These are phyloP conservation scores for Zygoascus flipseniorum DNA, from an alignment of 805 yeast genomes.

Conservation along the genomic window DNA sequence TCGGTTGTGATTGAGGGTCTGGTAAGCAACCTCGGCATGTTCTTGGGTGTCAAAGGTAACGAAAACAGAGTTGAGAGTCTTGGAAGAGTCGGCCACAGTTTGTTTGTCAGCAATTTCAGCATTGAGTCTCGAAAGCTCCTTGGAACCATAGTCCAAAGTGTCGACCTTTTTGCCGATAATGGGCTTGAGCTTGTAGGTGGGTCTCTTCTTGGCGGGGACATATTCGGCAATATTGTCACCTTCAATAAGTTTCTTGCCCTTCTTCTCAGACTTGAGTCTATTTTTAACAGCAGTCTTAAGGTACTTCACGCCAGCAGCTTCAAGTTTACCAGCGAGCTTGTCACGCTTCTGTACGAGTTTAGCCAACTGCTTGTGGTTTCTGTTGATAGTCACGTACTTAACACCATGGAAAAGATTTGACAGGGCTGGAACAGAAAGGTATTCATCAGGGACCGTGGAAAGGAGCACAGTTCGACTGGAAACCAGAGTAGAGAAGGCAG, in stretches of 20 bases:
- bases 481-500: constrained; percentile 63
- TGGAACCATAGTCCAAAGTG: constrained; percentile 66
- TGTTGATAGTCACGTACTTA: constrained; percentile 68
- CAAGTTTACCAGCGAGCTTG: constrained; percentile 52
- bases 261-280: constrained; percentile 57
- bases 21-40: constrained; percentile 84
- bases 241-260: constrained; percentile 33
- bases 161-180: constrained; percentile 77
- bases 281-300: constrained; percentile 57
- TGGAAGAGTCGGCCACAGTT: constrained; percentile 39
- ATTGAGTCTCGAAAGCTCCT: constrained; percentile 61
- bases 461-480: constrained; percentile 77
- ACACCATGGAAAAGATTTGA: constrained; percentile 75
- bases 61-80: constrained; percentile 77
- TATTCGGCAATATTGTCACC: constrained; percentile 31
- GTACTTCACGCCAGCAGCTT: constrained; percentile 52
- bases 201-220: constrained; percentile 67
- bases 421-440: constrained; percentile 64
- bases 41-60: constrained; percentile 75
- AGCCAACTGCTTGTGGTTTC: constrained; percentile 49
- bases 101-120: constrained; percentile 55
- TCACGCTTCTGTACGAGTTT: constrained; percentile 52
- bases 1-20: constrained; percentile 47
- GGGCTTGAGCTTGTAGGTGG: constrained; percentile 66
- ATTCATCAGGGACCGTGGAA: constrained; percentile 73